Evolutionary conservation across 441 rosid species (phyloP), one percentile per base, ranked within the genome.

Genomic region (Raphanus hybrid): DNA sequence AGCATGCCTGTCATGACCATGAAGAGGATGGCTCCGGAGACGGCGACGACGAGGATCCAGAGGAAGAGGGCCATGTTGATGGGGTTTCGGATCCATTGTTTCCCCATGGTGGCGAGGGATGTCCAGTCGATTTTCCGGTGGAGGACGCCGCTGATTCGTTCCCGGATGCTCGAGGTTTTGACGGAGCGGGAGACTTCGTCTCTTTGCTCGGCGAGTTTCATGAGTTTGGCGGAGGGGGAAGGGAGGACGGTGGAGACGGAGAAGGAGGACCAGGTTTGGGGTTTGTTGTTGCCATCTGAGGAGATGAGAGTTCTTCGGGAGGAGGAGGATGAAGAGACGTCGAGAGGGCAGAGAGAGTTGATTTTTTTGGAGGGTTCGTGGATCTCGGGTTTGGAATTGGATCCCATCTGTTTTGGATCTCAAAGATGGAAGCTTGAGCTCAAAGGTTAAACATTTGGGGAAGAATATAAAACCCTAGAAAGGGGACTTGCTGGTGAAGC

Each of bases 1-100:
- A 94, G 78, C 99, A 94, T 94, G 65, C 99, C 97, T 2, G 97
- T 94, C 96, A 94, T 91, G 37, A 92, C 99, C 60, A 94, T 85
- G 80, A 94, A 92, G 83, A 94, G 82, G 78, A 94, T 86, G 12
- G 97, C 99, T 20, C 99, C 99, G 0, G 98, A 94, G 76, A 94
- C 83, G 6, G 94, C 97, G 71, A 94, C 94, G 67, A 72, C 76
- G 2, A 75, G 12, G 29, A 90, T 91, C 99, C 97, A 94, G 1
- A 79, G 60, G 57, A 89, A 88, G 16, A 94, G 87, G 69, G 96
- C 96, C 90, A 92, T 82, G 82, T 95, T 95, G 73, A 91, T 85
- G 0, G 99, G 99, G 71, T 90, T 80, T 75, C 68, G 83, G 69
- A 95, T 73, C 99, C 99, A 95, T 70, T 88, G 84, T 74, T 81